phyloP scores from a whole-genome alignment of 768 basidiomycete species.

The Hericium rajendrae region DNA sequence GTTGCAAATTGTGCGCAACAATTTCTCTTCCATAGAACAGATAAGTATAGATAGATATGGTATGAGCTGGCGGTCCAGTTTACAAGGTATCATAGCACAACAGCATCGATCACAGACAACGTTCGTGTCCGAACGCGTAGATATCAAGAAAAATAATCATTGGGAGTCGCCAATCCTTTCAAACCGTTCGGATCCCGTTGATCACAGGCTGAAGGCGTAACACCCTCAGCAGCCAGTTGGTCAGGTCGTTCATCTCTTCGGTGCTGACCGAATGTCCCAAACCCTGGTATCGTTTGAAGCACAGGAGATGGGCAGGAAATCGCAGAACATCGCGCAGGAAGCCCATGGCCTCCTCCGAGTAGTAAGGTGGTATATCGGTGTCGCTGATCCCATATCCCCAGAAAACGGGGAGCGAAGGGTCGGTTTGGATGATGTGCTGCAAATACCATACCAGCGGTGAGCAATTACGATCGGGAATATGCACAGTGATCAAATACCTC shows the following conservation, averaged over 20 bases:
- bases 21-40: too few species aligned
- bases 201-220: slow-evolving; percentile 3
- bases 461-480: neutral
- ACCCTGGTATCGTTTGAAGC: slow-evolving; percentile 22
- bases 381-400: slow-evolving; percentile 35
- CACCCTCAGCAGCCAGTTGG: slow-evolving; percentile 18
- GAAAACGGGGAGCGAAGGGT: slow-evolving; percentile 28
- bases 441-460: neutral
- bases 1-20: too few species aligned
- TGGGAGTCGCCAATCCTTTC: neutral
- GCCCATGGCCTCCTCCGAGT: slow-evolving; percentile 23
- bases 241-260: slow-evolving; percentile 25
- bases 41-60: too few species aligned
- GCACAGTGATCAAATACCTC: slow-evolving; percentile 18
- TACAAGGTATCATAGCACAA: too few species aligned
- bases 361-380: slow-evolving; percentile 26
- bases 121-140: too few species aligned
- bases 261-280: slow-evolving; percentile 27
- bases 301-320: slow-evolving; percentile 15
- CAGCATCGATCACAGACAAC: too few species aligned
- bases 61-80: too few species aligned
- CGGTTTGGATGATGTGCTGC: slow-evolving; percentile 25
- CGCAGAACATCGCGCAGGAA: slow-evolving; percentile 24
- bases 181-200: neutral
- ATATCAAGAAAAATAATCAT: too few species aligned